phyloP scores from a whole-genome alignment of 1,139 yeast species.

The Pichia sp. region DNA sequence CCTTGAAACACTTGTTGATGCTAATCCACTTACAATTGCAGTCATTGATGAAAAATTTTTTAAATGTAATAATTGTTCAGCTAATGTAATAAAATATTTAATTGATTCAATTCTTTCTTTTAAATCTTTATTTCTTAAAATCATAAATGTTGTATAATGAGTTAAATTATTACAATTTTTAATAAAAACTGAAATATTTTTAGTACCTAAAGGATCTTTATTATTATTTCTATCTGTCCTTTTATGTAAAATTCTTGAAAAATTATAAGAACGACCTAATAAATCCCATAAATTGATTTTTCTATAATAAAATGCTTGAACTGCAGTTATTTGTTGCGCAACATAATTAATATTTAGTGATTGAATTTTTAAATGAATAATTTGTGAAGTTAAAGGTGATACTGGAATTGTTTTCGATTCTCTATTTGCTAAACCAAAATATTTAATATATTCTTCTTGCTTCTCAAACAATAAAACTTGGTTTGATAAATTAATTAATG shows the following conservation, averaged over 20 bases:
- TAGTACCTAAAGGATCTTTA: constrained; percentile 48
- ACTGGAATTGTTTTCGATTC: constrained; percentile 14
- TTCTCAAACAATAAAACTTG: constrained; percentile 18
- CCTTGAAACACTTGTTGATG: constrained; percentile 82
- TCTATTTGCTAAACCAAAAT: constrained; percentile 19
- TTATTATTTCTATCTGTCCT: constrained; percentile 2
- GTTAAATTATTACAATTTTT: constrained; percentile 80
- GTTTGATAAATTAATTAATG: constrained; percentile 18
- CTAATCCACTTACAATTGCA: constrained; percentile 82
- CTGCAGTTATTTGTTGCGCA: constrained; percentile 80
- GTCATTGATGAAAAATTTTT: constrained; percentile 92
- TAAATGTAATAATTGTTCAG: constrained; percentile 68
- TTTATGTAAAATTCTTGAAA: constrained; percentile 32
- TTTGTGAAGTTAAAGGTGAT: constrained; percentile 28
- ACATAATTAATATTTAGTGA: constrained; percentile 73
- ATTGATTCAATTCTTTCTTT: constrained; percentile 66
- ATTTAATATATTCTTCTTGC: constrained; percentile 23
- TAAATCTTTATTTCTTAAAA: constrained; percentile 57
- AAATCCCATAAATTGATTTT: constrained; percentile 71
- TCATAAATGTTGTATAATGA: constrained; percentile 76
- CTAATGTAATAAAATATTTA: constrained; percentile 72
- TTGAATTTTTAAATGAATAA: constrained; percentile 40
- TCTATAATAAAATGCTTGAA: constrained; percentile 65
- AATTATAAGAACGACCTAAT: constrained; percentile 73
- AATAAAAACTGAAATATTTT: constrained; percentile 60